Evolutionary conservation across 2,329 filamentous ascomycete species (phyloP).

Genomic region (Apiospora aurea): DNA sequence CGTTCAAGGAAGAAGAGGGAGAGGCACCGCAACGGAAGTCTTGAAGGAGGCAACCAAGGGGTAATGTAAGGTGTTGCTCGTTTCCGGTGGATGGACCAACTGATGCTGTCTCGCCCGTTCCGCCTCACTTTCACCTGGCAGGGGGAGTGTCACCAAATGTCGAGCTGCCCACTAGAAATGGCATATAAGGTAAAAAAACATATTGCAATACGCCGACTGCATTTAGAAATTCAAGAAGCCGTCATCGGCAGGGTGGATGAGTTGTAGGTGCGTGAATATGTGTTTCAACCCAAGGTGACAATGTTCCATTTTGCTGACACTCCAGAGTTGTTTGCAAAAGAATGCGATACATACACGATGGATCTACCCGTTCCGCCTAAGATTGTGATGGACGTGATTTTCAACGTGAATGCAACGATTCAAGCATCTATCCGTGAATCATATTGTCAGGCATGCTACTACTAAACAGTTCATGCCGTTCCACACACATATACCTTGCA

Average conservation of each 20-base stretch:
- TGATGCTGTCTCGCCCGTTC: not conserved
- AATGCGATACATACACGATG: not conserved
- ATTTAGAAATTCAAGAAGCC: not conserved
- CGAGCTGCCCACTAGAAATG: too few relatives aligned
- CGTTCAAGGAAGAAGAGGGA: not conserved
- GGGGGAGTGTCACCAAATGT: not conserved
- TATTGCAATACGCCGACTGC: not conserved
- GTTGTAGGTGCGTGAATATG: not conserved
- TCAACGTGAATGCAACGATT: not conserved
- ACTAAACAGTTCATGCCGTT: too few relatives aligned
- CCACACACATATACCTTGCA: not conserved
- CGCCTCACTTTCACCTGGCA: not conserved
- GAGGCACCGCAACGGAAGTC: not conserved
- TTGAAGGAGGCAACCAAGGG: not conserved
- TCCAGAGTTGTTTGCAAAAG: not conserved
- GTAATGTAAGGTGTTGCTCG: not conserved
- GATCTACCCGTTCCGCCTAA: not conserved
- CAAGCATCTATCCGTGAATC: not conserved
- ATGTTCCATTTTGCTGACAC: not conserved
- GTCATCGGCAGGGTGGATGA: not conserved
- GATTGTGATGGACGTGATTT: not conserved
- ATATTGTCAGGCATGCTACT: too few relatives aligned
- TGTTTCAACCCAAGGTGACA: not conserved
- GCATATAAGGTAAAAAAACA: not conserved
- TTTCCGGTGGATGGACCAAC: not conserved